Conservation (phyloP, 2,329 filamentous ascomycete genomes). For the Pseudogymnoascus sp. region DNA sequence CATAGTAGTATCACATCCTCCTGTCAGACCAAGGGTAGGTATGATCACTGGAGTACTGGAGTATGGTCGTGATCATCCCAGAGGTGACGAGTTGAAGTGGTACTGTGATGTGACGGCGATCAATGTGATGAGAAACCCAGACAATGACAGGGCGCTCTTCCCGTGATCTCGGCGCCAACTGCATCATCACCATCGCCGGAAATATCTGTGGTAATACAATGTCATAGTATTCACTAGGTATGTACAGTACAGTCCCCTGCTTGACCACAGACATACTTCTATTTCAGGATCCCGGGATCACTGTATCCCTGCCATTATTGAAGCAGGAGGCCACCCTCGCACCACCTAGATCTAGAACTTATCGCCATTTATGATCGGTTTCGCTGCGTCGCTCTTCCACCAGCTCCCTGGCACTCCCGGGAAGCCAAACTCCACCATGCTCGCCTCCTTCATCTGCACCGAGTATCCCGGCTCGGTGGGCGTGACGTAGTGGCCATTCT, state of each 20-base stretch:
- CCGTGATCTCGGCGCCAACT: background rate
- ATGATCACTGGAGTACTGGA: background rate
- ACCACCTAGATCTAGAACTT: constrained; percentile 23
- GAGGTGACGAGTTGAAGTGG: background rate
- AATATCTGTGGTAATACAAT: constrained; percentile 2
- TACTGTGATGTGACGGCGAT: background rate
- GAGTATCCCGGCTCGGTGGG: constrained; percentile 78
- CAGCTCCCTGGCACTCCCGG: constrained; percentile 74
- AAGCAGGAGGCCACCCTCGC: background rate
- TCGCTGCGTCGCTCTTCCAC: constrained; percentile 64
- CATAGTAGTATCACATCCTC: background rate
- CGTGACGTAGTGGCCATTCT: constrained; percentile 82
- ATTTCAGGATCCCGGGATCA: background rate
- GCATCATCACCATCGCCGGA: background rate
- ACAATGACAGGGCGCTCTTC: background rate
- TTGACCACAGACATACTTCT: constrained; percentile 4
- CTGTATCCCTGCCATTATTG: background rate
- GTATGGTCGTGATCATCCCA: background rate
- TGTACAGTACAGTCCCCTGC: background rate
- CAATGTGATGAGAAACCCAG: background rate
- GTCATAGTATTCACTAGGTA: constrained; percentile 2
- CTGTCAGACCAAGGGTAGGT: background rate
- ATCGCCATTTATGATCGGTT: constrained; percentile 27
- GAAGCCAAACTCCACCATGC: constrained; percentile 73
- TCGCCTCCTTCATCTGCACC: constrained; percentile 86